Evolutionary conservation across 352 stramenopile species (phyloP).

Genomic region (Hyaloperonospora brassicae): DNA sequence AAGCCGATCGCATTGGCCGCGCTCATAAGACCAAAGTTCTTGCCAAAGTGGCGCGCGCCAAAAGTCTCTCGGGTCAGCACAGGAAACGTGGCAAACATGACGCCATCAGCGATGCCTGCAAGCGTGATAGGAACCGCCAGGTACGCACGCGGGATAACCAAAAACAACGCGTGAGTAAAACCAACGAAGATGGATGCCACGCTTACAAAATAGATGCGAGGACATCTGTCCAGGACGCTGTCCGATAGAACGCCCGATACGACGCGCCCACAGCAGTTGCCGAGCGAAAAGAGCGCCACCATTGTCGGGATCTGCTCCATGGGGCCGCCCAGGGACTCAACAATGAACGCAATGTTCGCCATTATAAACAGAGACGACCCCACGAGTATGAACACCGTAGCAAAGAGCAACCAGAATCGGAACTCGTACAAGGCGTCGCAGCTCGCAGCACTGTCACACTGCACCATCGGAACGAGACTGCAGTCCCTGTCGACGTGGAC

Average conservation of each 20-base stretch:
- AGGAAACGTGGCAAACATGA: constrained; percentile 77
- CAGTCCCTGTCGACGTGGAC: constrained; percentile 17
- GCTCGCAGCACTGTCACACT: constrained; percentile 47
- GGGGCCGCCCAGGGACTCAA: constrained; percentile 56
- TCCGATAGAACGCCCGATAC: constrained; percentile 58
- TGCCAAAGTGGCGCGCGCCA: constrained; percentile 67
- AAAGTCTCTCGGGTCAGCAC: constrained; percentile 79
- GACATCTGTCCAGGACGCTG: constrained; percentile 31
- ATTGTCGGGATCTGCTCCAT: constrained; percentile 62
- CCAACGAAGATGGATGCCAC: constrained; percentile 43
- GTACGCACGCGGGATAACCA: constrained; percentile 34
- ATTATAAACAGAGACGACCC: constrained; percentile 68
- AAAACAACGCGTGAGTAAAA: constrained; percentile 43
- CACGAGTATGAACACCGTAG: constrained; percentile 66
- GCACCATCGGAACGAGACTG: constrained; percentile 14
- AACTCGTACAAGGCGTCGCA: constrained; percentile 39
- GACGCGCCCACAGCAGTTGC: constrained; percentile 60
- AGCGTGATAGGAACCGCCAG: constrained; percentile 50
- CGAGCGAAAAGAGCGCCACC: constrained; percentile 70
- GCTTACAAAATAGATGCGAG: constrained; percentile 50
- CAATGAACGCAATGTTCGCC: constrained; percentile 82
- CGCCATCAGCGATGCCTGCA: constrained; percentile 59
- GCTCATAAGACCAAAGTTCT: constrained; percentile 79
- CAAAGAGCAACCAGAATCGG: constrained; percentile 76
- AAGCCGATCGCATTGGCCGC: constrained; percentile 79